phyloP scores from a whole-genome alignment of 768 basidiomycete species.

The Mycena olivaceomarginata region DNA sequence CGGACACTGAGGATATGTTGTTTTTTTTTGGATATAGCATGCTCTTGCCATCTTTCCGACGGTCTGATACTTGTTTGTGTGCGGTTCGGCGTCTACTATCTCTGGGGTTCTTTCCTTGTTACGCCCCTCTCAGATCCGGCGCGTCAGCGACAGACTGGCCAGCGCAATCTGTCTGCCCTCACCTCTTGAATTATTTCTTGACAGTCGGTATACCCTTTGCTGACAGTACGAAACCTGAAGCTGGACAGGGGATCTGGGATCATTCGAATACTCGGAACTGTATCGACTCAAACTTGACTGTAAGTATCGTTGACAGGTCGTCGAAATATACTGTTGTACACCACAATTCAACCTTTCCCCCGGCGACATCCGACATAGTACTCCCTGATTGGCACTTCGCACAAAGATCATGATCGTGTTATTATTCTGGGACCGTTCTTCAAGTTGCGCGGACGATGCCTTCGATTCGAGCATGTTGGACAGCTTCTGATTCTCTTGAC shows the following conservation, averaged over 20 bases:
- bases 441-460: conserved; percentile 10
- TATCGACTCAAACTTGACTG: background rate
- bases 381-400: conserved; percentile 6
- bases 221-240: background rate
- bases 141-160: too few relatives aligned
- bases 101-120: too few relatives aligned
- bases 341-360: background rate
- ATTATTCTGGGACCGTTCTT: background rate
- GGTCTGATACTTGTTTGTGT: too few relatives aligned
- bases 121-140: too few relatives aligned
- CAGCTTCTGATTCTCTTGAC: background rate
- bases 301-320: background rate
- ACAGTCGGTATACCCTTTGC: background rate
- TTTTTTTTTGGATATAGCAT: background rate
- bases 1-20: background rate
- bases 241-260: background rate
- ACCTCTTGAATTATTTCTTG: background rate
- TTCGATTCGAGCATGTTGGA: conserved; percentile 3
- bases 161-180: too few relatives aligned
- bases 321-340: background rate
- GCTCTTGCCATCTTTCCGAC: too few relatives aligned
- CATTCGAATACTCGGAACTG: background rate
- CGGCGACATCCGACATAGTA: background rate
- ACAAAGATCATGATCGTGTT: background rate
- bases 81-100: too few relatives aligned